Conservation (phyloP, 805 yeast species). For the Pichia sporocuriosa region DNA sequence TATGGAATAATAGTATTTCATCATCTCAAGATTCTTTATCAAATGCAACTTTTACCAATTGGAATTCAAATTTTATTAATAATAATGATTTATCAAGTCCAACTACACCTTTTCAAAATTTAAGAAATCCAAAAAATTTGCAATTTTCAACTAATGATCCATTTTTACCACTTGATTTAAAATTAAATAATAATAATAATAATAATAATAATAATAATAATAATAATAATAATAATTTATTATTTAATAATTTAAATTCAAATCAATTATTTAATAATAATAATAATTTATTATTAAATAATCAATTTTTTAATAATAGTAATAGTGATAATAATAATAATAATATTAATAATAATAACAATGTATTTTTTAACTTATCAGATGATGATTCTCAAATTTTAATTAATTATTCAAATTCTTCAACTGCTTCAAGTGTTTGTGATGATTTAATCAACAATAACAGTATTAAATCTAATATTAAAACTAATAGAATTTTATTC, state of each 20-base stretch:
- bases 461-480: slow-evolving; percentile 1
- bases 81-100: slow-evolving; percentile 21
- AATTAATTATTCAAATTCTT: slow-evolving; percentile 2
- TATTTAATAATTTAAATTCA: background rate
- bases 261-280: background rate
- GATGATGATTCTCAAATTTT: too few species aligned
- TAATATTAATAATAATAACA: too few species aligned
- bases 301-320: slow-evolving; percentile 6
- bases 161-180: slow-evolving; percentile 4
- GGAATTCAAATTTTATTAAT: slow-evolving; percentile 11
- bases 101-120: slow-evolving; percentile 14
- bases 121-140: slow-evolving; percentile 3
- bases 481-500: slow-evolving; percentile 40
- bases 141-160: slow-evolving; percentile 5
- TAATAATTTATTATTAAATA: slow-evolving; percentile 3
- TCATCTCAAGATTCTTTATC: background rate
- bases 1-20: background rate
- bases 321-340: background rate
- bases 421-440: slow-evolving; percentile 3
- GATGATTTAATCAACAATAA: slow-evolving; percentile 2
- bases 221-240: too few species aligned
- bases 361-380: too few species aligned
- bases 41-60: slow-evolving; percentile 1
- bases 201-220: too few species aligned
- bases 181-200: background rate